Evolutionary conservation across 2,329 filamentous ascomycete species (phyloP).

Genomic region (Pestalotiopsis sp.): DNA sequence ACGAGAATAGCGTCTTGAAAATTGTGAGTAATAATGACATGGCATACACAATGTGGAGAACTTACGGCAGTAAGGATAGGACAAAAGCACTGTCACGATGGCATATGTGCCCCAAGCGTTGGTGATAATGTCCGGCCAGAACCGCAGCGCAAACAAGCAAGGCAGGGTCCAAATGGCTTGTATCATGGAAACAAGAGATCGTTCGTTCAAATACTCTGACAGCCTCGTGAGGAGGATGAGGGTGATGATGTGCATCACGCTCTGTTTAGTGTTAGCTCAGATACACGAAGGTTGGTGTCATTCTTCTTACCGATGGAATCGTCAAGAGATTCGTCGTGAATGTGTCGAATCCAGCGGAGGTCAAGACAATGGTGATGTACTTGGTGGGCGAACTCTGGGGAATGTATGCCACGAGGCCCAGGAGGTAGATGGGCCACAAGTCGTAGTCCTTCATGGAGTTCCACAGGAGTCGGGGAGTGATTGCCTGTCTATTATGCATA

Average conservation of each 20-base stretch:
- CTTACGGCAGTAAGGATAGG: constrained; percentile 56
- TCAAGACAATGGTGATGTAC: constrained; percentile 57
- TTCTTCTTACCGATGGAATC: constrained; percentile 48
- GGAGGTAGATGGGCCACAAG: constrained; percentile 57
- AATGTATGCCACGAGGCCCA: constrained; percentile 52
- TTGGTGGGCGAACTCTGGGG: constrained; percentile 47
- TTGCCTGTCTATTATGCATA: constrained; percentile 61
- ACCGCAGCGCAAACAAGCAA: constrained; percentile 52
- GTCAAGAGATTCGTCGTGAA: constrained; percentile 60
- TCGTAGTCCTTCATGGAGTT: constrained; percentile 56
- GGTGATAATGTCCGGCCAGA: constrained; percentile 44
- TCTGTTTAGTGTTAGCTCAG: constrained; percentile 27
- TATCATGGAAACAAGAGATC: constrained; percentile 47
- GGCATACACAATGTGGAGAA: neutral
- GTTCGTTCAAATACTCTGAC: constrained; percentile 52
- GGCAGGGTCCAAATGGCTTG: constrained; percentile 59
- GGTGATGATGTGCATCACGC: constrained; percentile 52
- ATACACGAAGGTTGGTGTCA: neutral
- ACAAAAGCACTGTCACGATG: constrained; percentile 50
- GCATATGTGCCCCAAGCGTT: constrained; percentile 55
- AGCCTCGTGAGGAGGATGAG: constrained; percentile 54
- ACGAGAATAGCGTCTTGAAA: constrained; percentile 57
- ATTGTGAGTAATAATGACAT: neutral
- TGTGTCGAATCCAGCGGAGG: constrained; percentile 52
- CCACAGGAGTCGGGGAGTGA: constrained; percentile 52